phyloP scores from a whole-genome alignment of 2,329 filamentous ascomycete genomes.

The Neonectria magnoliae region DNA sequence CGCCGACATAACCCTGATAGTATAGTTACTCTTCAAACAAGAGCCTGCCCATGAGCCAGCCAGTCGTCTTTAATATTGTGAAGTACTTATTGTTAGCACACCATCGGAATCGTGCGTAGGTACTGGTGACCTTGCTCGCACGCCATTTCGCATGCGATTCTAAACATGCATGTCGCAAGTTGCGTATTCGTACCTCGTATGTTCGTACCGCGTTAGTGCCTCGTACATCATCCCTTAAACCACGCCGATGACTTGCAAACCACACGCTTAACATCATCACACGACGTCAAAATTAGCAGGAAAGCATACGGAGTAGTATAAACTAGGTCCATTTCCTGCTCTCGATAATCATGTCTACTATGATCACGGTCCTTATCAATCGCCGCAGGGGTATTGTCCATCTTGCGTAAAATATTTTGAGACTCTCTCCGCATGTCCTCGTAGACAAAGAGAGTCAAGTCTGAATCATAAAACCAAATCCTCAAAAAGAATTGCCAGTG shows the following conservation, averaged over 20 bases:
- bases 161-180: neutral
- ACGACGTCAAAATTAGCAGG: neutral
- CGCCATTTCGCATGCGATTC: neutral
- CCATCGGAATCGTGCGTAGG: neutral
- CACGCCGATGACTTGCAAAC: neutral
- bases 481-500: neutral
- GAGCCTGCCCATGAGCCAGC: neutral
- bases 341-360: neutral
- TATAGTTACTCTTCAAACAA: neutral
- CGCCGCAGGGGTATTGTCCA: slow-evolving; percentile 9
- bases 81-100: neutral
- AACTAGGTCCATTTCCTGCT: slow-evolving; percentile 3
- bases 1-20: neutral
- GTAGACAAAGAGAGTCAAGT: neutral
- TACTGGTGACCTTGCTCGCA: neutral
- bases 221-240: neutral
- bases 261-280: neutral
- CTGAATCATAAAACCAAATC: slow-evolving; percentile 10
- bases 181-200: neutral
- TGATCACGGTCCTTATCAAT: slow-evolving; percentile 2
- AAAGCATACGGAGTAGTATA: neutral
- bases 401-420: neutral
- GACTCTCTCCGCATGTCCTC: neutral
- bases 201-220: neutral
- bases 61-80: neutral